Evolutionary conservation across 139 green algal genomes (phyloP).

Genomic region (Chlorella sorokiniana): DNA sequence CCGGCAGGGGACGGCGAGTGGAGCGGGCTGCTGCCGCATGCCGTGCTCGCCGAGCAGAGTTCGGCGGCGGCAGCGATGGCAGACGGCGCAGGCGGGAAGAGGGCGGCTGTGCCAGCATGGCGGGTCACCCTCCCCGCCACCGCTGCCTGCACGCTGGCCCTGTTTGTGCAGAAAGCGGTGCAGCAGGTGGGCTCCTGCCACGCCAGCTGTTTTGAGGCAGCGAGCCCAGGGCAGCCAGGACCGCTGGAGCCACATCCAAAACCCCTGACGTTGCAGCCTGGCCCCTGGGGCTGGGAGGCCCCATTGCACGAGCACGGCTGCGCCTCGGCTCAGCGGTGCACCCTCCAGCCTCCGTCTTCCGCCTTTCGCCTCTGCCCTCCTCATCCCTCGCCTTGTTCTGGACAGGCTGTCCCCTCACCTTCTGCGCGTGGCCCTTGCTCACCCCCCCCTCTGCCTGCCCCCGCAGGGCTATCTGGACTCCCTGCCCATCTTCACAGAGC

Average conservation of each 20-base stretch:
- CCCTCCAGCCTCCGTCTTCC: too few relatives aligned
- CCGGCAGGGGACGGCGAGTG: not conserved
- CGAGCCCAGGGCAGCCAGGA: not conserved
- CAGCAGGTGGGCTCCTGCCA: too few relatives aligned
- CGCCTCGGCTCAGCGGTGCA: too few relatives aligned
- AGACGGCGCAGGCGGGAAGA: not conserved
- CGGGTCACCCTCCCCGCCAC: slow-evolving; percentile 27
- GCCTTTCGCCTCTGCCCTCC: too few relatives aligned
- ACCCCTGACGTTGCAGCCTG: too few relatives aligned
- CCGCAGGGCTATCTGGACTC: slow-evolving; percentile 56
- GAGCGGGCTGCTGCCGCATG: slow-evolving; percentile 4
- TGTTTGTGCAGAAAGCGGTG: slow-evolving; percentile 53
- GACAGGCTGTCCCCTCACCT: too few relatives aligned
- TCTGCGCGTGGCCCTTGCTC: not conserved
- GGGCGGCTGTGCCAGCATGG: slow-evolving; percentile 2
- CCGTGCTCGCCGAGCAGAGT: not conserved
- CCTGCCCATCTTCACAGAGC: slow-evolving; percentile 49
- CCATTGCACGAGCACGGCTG: too few relatives aligned
- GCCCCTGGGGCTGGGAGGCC: too few relatives aligned
- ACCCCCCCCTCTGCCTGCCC: not conserved
- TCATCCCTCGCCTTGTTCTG: too few relatives aligned
- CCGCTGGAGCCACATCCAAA: not conserved
- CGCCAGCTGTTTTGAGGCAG: too few relatives aligned
- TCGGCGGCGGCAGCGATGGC: not conserved
- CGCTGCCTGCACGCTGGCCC: slow-evolving; percentile 25